Base-by-base conservation (phyloP, 2,329 filamentous ascomycete genomes). In the Nectriaceae sp. region DNA sequence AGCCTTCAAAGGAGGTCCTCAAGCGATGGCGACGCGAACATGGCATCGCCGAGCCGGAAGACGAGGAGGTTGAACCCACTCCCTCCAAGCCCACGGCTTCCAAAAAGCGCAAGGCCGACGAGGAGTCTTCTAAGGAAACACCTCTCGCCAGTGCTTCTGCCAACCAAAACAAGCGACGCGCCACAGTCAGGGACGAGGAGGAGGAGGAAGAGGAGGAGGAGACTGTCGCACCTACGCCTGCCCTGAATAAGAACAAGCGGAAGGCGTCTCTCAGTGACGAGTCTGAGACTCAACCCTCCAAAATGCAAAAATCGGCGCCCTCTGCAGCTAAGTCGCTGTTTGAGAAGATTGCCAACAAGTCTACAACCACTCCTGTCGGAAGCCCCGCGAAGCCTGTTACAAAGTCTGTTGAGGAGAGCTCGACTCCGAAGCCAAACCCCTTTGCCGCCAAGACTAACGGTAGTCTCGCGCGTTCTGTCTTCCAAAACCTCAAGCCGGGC, bases 1-100 rank as follows among this genome's bases (percentile, higher is more conserved):
- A 82, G 59, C 79, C 80, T 2, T 81, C 80, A 0, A 77, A 76
- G 51, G 78, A 82, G 33, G 72, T 82, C 8, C 70, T 83, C 45
- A 79, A 76, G 64, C 78, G 78, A 57, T 84, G 81, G 81, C 77
- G 79, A 60, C 67, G 76, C 36, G 76, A 78, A 46, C 75, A 84
- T 56, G 77, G 77, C 24, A 70, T 84, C 19, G 75, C 78, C 10
- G 73, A 77, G 21, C 69, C 73, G 0, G 73, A 77, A 44, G 75
- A 78, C 10, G 75, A 80, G 38, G 63, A 66, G 6, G 51, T 60
- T 2, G 53, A 63, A 18, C 57, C 61, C 8, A 67, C 65, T 13
- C 63, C 69, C 4, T 61, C 62, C 11, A 70, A 70, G 54, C 44
- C 59, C 8, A 65, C 67, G 3, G 64, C 68, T 11, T 63, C 68